Evolutionary conservation across 1,284 basidiomycete genomes (phyloP).

Genomic region (Cutaneotrichosporon daszewskae): DNA sequence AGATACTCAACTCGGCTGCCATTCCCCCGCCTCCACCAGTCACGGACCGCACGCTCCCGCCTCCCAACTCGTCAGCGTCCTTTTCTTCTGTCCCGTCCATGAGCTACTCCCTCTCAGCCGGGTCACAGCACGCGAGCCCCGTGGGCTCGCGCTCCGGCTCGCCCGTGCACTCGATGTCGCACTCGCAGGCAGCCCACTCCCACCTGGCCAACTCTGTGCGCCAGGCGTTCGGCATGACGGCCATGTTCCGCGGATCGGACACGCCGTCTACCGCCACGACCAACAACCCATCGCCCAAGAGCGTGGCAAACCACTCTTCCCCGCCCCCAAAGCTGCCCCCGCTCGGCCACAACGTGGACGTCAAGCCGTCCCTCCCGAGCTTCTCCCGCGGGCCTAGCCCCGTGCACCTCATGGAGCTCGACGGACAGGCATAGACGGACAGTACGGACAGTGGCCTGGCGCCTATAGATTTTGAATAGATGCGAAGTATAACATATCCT

Average conservation of each 20-base stretch:
- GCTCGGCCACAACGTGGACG: constrained; percentile 21
- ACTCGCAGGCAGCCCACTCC: constrained; percentile 15
- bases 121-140: constrained; percentile 42
- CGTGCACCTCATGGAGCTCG: constrained; percentile 21
- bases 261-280: constrained; percentile 12
- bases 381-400: constrained; percentile 17
- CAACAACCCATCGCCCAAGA: constrained; percentile 24
- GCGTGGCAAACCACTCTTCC: constrained; percentile 19
- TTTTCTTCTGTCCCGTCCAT: constrained; percentile 33
- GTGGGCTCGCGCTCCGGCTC: constrained; percentile 37
- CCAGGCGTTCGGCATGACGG: constrained; percentile 82
- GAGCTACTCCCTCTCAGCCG: constrained; percentile 35
- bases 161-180: constrained; percentile 27
- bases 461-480: constrained; percentile 6
- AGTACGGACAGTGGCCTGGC: not conserved
- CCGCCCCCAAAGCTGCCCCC: constrained; percentile 34
- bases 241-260: constrained; percentile 55
- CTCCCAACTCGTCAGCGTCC: constrained; percentile 29
- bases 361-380: constrained; percentile 15
- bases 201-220: constrained; percentile 57
- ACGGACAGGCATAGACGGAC: constrained; percentile 16
- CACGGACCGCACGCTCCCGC: constrained; percentile 40
- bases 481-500: too few species aligned
- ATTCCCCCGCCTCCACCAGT: constrained; percentile 40
- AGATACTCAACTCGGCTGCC: constrained; percentile 45